Evolutionary conservation across 768 basidiomycete genomes (phyloP).

Genomic region (Kwoniella pini): DNA sequence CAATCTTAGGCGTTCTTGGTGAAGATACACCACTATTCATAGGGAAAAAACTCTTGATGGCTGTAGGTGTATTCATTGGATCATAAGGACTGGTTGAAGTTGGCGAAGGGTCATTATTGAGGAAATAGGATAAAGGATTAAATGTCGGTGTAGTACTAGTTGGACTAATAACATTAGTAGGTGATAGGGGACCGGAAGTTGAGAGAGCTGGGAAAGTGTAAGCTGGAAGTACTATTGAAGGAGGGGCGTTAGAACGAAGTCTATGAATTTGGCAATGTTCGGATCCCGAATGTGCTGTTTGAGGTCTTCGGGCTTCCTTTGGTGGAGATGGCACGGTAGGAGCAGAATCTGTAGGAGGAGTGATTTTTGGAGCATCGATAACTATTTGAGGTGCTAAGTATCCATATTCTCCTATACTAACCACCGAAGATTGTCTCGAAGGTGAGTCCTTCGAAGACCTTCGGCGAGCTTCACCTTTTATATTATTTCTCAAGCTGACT

Average conservation of each 20-base stretch:
- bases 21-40: too few relatives aligned
- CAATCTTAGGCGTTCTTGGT: neutral
- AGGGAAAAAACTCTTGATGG: slow-evolving; percentile 3
- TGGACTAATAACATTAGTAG: neutral
- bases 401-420: slow-evolving; percentile 44
- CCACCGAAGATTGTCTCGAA: slow-evolving; percentile 38
- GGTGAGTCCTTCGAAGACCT: neutral
- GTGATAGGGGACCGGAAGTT: neutral
- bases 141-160: slow-evolving; percentile 23
- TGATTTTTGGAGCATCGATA: slow-evolving; percentile 27
- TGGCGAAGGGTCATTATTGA: slow-evolving; percentile 26
- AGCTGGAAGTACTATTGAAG: slow-evolving; percentile 29
- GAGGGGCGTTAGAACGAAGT: slow-evolving; percentile 22
- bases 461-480: neutral
- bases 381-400: slow-evolving; percentile 45
- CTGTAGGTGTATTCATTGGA: slow-evolving; percentile 7
- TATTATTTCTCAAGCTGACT: neutral
- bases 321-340: slow-evolving; percentile 1
- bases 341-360: neutral
- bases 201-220: slow-evolving; percentile 23
- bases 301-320: too few relatives aligned
- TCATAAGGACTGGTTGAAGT: neutral
- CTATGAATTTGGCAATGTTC: neutral
- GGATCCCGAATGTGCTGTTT: neutral
- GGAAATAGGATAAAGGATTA: slow-evolving; percentile 40